These are phyloP conservation scores for Mycena galericulata DNA, from an alignment of 768 basidiomycete species.

Conservation along the genomic window DNA sequence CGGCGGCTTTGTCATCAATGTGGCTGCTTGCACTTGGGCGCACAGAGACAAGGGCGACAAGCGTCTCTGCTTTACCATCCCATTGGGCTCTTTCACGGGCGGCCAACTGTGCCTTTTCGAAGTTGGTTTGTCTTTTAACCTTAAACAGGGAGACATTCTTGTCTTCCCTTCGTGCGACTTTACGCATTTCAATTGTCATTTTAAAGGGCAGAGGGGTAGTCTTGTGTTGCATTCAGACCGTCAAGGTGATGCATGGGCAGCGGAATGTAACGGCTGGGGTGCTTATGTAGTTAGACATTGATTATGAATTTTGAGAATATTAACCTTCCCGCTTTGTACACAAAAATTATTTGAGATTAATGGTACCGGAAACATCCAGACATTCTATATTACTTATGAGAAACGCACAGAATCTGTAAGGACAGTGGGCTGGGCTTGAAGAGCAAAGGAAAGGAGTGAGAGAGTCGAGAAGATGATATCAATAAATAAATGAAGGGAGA, in stretches of 20 bases:
- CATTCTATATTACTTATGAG: conserved; percentile 1
- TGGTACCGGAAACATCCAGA: neutral
- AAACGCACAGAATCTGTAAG: neutral
- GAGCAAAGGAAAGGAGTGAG: too few relatives aligned
- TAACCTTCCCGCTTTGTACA: too few relatives aligned
- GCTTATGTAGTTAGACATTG: neutral
- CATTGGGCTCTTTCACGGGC: conserved; percentile 8
- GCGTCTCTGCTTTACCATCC: conserved; percentile 40
- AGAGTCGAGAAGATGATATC: too few relatives aligned
- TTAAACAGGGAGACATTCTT: neutral
- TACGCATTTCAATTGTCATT: conserved; percentile 1
- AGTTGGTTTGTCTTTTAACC: neutral
- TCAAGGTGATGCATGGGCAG: neutral
- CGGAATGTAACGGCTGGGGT: neutral
- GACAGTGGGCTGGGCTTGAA: neutral
- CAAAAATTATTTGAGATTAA: conserved; percentile 21
- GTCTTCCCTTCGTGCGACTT: conserved; percentile 6
- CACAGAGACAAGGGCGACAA: conserved; percentile 41
- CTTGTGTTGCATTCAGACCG: neutral
- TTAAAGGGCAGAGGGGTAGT: neutral
- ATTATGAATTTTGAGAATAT: neutral
- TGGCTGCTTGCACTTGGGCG: conserved; percentile 35
- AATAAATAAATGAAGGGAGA: too few relatives aligned
- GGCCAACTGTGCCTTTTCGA: conserved; percentile 11
- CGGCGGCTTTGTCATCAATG: conserved; percentile 39